A percentile compares a stretch with the other conserved stretches of the same genome.
Conservation (phyloP, 2,329 filamentous ascomycete species). For the Diaporthe citrichinensis region DNA sequence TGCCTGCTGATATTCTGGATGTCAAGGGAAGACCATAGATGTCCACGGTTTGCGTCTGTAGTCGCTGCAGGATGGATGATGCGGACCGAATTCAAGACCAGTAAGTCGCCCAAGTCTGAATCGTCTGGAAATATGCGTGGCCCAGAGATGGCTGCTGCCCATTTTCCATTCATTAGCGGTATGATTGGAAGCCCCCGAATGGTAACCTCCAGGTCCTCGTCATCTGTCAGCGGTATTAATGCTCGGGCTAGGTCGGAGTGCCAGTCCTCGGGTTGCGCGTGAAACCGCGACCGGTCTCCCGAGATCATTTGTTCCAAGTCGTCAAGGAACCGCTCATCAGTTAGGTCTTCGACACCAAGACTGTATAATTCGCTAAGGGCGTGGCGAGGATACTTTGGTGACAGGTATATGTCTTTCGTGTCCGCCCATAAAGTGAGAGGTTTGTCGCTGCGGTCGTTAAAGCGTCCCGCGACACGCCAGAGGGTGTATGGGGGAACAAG, state of each 20-base stretch:
- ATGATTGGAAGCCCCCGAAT: not conserved
- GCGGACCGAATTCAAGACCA: not conserved
- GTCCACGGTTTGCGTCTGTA: not conserved
- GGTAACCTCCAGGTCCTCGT: not conserved
- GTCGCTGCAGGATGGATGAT: not conserved
- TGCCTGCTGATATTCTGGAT: not conserved
- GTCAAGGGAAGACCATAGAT: not conserved
- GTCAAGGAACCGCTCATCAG: not conserved
- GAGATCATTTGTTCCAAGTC: not conserved
- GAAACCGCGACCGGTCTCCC: not conserved
- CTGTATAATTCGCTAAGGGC: not conserved
- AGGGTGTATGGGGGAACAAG: not conserved
- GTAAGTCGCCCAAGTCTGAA: not conserved
- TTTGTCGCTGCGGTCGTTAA: no score
- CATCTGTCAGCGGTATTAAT: not conserved
- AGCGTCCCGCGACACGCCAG: no score
- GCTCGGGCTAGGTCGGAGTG: not conserved
- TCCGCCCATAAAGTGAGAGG: not conserved
- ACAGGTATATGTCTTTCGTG: not conserved
- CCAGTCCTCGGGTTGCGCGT: not conserved
- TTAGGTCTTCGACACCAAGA: not conserved
- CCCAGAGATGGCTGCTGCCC: not conserved
- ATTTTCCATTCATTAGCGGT: not conserved
- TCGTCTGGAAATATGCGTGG: not conserved
- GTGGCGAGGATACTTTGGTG: not conserved